These are phyloP conservation scores for Quillaja saponaria DNA, from an alignment of 306 rosid genomes.

Conservation along the genomic window DNA sequence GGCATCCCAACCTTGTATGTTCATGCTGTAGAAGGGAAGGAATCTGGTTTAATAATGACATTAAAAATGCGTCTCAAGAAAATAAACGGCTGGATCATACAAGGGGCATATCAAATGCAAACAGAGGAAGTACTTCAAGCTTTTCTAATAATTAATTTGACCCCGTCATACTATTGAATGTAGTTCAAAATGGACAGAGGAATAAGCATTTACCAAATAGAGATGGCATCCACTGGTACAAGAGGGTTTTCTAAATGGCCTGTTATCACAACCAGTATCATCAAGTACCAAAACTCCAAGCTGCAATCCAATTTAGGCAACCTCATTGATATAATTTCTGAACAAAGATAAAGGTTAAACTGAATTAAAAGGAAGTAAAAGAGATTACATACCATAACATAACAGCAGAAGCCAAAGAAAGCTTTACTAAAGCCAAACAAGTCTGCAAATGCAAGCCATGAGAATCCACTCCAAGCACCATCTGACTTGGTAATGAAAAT, in stretches of 20 bases:
- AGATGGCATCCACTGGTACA: slow-evolving; percentile 66
- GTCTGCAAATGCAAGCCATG: slow-evolving; percentile 67
- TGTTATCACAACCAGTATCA: slow-evolving; percentile 65
- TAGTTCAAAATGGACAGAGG: not conserved
- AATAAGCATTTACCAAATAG: slow-evolving; percentile 58
- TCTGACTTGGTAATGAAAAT: slow-evolving; percentile 65
- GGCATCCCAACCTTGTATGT: slow-evolving; percentile 68
- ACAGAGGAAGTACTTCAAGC: too few species aligned
- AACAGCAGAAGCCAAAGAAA: slow-evolving; percentile 76
- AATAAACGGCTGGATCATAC: not conserved
- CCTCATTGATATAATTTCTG: slow-evolving; percentile 8
- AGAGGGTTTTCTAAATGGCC: slow-evolving; percentile 67
- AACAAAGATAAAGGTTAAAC: not conserved
- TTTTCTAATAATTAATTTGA: too few species aligned
- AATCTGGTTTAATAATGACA: not conserved
- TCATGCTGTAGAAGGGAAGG: slow-evolving; percentile 55
- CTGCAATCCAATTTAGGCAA: slow-evolving; percentile 41
- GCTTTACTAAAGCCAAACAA: slow-evolving; percentile 63
- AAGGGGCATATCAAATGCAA: too few species aligned
- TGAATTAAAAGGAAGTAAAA: slow-evolving; percentile 5
- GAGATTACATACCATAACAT: slow-evolving; percentile 65
- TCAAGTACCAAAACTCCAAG: slow-evolving; percentile 89
- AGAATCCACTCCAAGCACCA: slow-evolving; percentile 84
- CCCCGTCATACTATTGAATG: not conserved
- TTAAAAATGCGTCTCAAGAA: not conserved